Evolutionary conservation across 2,329 filamentous ascomycete genomes (phyloP), one percentile per base, ranked within the genome.

Genomic region (Fonsecaea erecta): DNA sequence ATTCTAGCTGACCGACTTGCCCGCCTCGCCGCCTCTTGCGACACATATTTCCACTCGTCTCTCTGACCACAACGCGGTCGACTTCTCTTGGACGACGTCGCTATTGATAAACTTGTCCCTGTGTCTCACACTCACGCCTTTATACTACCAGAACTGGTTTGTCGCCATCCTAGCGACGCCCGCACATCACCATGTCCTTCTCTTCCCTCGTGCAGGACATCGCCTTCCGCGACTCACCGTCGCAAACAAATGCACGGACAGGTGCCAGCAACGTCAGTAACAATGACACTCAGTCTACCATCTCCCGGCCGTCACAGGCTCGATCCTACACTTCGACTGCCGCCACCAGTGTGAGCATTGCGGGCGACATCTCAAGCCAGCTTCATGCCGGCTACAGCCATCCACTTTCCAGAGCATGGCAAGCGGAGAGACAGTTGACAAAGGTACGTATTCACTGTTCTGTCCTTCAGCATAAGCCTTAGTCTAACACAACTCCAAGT

Each of bases 371-470:
- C 71, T 89, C 89, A 14, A 93, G 90, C 77, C 91, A 94, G 78
- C 84, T 94, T 48, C 91, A 95, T 74, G 89, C 90, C 60, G 91
- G 91, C 64, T 94, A 94, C 78, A 89, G 88, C 73, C 91, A 95
- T 73, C 90, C 91, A 53, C 83, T 95, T 62, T 89, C 90, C 63
- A 85, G 91, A 70, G 85, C 88, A 72, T 95, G 91, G 91, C 91
- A 95, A 77, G 88, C 90, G 35, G 91, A 94, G 80, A 85, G 90
- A 71, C 91, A 94, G 80, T 83, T 95, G 76, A 94, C 91, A 68
- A 94, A 94, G 87, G 91, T 91, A 71, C 63, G 82, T 21, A 21
- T 14, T 14, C 9, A 48, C 8, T 12, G 2, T 11, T 5, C 8
- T 48, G 7, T 4, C 26, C 9, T 3, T 2, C 8, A 24, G 21